phyloP scores from a whole-genome alignment of 1,139 yeast genomes.

The Pneumocystis oryctolagi region DNA sequence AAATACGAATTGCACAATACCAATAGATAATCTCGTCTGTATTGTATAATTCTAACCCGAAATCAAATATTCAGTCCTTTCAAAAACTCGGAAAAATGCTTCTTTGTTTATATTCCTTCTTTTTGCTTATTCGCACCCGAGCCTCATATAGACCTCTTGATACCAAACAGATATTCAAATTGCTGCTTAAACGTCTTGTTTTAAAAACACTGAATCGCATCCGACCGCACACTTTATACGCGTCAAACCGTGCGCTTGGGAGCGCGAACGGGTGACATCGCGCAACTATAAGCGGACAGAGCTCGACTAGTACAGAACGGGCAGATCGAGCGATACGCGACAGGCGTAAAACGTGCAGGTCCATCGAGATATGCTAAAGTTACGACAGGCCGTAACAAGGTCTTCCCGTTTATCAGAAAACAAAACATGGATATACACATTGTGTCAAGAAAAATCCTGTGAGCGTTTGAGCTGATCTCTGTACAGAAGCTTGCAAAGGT shows the following conservation, averaged over 20 bases:
- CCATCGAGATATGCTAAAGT: not conserved
- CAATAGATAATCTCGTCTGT: too few relatives aligned
- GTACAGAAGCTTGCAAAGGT: too few relatives aligned
- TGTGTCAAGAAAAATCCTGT: too few relatives aligned
- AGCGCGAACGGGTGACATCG: not conserved
- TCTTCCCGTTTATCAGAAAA: not conserved
- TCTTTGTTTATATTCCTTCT: too few relatives aligned
- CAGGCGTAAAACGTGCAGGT: not conserved
- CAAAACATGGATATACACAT: too few relatives aligned
- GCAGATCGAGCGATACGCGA: not conserved
- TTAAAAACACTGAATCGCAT: not conserved
- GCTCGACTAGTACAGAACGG: not conserved
- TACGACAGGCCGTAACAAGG: not conserved
- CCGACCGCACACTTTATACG: not conserved
- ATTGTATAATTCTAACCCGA: too few relatives aligned
- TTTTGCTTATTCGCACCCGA: too few relatives aligned
- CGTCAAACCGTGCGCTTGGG: not conserved
- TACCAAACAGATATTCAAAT: not conserved
- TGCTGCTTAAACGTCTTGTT: not conserved
- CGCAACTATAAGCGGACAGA: not conserved
- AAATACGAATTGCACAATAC: not conserved
- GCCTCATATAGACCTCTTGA: too few relatives aligned
- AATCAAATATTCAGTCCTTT: too few relatives aligned
- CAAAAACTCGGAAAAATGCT: too few relatives aligned
- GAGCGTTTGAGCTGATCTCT: too few relatives aligned